phyloP scores from a whole-genome alignment of 2,329 filamentous ascomycete species.

The Bertia moriformis region DNA sequence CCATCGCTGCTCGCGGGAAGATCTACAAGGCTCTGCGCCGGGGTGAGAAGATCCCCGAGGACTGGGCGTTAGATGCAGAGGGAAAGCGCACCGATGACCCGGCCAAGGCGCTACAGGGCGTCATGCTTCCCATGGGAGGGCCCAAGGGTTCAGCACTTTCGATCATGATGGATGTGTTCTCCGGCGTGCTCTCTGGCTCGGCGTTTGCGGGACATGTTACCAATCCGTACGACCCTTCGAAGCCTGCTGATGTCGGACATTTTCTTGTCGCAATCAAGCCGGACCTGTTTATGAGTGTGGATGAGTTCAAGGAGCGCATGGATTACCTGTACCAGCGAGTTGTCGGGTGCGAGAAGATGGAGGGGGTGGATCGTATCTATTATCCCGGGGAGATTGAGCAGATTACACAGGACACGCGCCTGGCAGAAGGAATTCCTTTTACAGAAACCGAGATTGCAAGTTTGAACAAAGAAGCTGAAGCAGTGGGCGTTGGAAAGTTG shows the following conservation, averaged over 20 bases:
- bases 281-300: conserved; percentile 57
- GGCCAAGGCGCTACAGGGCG: conserved; percentile 52
- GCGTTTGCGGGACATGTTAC: conserved; percentile 69
- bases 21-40: conserved; percentile 56
- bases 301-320: conserved; percentile 54
- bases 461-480: conserved; percentile 35
- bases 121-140: conserved; percentile 77
- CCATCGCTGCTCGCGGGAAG: conserved; percentile 56
- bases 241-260: conserved; percentile 58
- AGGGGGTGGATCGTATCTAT: conserved; percentile 41
- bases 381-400: conserved; percentile 51
- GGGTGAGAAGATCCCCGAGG: conserved; percentile 53
- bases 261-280: conserved; percentile 62
- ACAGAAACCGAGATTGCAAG: conserved; percentile 38
- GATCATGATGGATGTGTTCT: conserved; percentile 85
- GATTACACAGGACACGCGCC: conserved; percentile 31
- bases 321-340: conserved; percentile 37
- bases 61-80: conserved; percentile 64
- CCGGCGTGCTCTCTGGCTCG: conserved; percentile 61
- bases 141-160: conserved; percentile 66
- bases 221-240: conserved; percentile 59
- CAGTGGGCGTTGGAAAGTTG: conserved; percentile 21
- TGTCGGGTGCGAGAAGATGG: conserved; percentile 34
- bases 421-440: conserved; percentile 41
- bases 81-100: conserved; percentile 61